Evolutionary conservation across 2,329 filamentous ascomycete species (phyloP), one percentile per base, ranked within the genome.

Genomic region (Ophiostoma quercus): DNA sequence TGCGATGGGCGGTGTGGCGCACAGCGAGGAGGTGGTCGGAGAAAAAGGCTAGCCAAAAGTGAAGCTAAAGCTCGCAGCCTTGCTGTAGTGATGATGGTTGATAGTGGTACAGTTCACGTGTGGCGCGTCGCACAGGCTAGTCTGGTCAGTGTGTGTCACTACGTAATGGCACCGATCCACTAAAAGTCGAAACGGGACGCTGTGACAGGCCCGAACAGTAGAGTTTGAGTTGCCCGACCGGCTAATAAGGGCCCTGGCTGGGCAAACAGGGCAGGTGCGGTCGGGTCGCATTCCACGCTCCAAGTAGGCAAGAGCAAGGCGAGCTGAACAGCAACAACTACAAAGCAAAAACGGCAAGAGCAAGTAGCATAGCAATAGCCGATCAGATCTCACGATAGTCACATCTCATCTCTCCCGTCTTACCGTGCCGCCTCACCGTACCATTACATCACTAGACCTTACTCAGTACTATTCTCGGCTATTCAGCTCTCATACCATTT

Each of bases 31-130:
- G 25, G 51, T 57, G n/a, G 51, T 57, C 51, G 43, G 1, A 25
- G 6, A 11, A 57, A 57, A 12, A 25, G 51, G 51, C 22, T 5
- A n/a, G 1, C 22, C 3, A 57, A 32, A 62, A 32, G 57, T 62
- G 57, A 62, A 62, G 57, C 57, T 62, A 62, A 62, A 62, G 57
- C 25, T 62, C 12, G 57, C 16, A 62, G 57, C 57, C 57, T 62
- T 62, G 57, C 25, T 14, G 25, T 25, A 22, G 3, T 25, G 12
- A 5, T 8, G 7, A 54, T 29, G 2, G 51, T 57, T 8, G 7
- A 54, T 29, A 29, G 51, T 57, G 22, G 9, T 57, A 14, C 51
- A 29, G 22, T 57, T 57, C 51, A 57, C 51, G 51, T 57, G 51
- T 57, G 51, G 51, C 51, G 51, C 51, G 51, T 57, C 51, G 51